Evolutionary conservation across 2,329 filamentous ascomycete species (phyloP).

Genomic region (Metarhizium robertsii): DNA sequence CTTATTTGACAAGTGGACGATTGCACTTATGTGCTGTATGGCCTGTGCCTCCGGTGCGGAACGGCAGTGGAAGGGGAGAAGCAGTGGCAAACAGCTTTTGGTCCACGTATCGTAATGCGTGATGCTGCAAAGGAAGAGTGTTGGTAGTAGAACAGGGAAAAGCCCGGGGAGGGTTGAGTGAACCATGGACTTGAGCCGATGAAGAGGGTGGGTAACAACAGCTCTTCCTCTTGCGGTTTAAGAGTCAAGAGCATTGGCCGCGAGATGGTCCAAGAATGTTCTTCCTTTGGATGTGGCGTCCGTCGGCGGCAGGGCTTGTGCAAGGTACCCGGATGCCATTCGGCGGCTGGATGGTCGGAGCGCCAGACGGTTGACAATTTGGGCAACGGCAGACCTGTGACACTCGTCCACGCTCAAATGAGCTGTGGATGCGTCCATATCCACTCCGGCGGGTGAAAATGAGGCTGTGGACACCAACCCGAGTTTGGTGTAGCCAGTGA

Average conservation of each 20-base stretch:
- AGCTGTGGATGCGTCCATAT: slow-evolving; percentile 1
- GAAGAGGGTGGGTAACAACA: too few species aligned
- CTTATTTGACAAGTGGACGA: neutral
- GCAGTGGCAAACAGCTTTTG: neutral
- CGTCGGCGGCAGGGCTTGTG: slow-evolving; percentile 5
- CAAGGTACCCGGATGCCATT: slow-evolving; percentile 12
- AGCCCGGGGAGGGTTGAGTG: too few species aligned
- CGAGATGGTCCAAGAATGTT: neutral
- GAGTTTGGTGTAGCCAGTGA: too few species aligned
- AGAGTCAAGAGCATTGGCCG: too few species aligned
- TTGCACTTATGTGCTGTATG: too few species aligned
- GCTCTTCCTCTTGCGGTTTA: too few species aligned
- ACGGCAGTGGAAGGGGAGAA: too few species aligned
- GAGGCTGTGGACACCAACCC: neutral
- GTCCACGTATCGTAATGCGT: neutral
- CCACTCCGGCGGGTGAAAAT: neutral
- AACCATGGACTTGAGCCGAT: too few species aligned
- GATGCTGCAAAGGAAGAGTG: neutral
- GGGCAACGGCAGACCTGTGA: neutral
- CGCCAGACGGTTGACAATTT: too few species aligned
- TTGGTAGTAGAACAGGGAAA: neutral
- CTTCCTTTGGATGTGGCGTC: neutral
- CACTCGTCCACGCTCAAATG: neutral
- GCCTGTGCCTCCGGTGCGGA: too few species aligned
- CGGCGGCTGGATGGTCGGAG: too few species aligned